Evolutionary conservation across 768 basidiomycete species (phyloP).

Genomic region (Phanerodontia chrysosporium): DNA sequence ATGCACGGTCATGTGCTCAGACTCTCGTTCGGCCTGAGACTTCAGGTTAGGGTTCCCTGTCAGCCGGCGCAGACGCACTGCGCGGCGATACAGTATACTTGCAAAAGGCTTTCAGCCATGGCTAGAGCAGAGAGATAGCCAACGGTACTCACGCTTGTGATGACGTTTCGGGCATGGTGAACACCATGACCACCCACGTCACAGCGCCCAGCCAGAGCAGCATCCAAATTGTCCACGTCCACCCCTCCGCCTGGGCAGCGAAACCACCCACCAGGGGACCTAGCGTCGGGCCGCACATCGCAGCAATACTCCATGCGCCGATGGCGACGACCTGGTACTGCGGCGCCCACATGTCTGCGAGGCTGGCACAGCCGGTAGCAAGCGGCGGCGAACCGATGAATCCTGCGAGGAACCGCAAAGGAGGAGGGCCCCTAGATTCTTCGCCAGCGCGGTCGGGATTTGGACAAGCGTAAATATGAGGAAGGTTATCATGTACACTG

Average conservation of each 20-base stretch:
- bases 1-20: constrained; percentile 15
- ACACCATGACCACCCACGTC: constrained; percentile 24
- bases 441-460: constrained; percentile 29
- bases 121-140: no score
- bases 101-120: no score
- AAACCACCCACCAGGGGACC: constrained; percentile 32
- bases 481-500: constrained; percentile 29
- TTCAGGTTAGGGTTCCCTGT: constrained; percentile 28
- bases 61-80: constrained; percentile 25
- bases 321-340: constrained; percentile 23
- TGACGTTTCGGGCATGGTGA: constrained; percentile 30
- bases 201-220: constrained; percentile 29
- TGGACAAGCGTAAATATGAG: constrained; percentile 29
- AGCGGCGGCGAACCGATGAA: constrained; percentile 30
- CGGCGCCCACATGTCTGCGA: constrained; percentile 22
- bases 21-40: constrained; percentile 22
- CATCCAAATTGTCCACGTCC: constrained; percentile 33
- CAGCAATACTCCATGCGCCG: constrained; percentile 23
- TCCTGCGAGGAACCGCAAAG: constrained; percentile 30
- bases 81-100: constrained; percentile 30
- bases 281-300: constrained; percentile 24
- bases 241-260: constrained; percentile 27
- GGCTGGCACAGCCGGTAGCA: constrained; percentile 27
- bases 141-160: constrained; percentile 5
- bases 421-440: constrained; percentile 29